Evolutionary conservation across 2,329 filamentous ascomycete species (phyloP).

Genomic region (Ceratocystis cacaofunesta): DNA sequence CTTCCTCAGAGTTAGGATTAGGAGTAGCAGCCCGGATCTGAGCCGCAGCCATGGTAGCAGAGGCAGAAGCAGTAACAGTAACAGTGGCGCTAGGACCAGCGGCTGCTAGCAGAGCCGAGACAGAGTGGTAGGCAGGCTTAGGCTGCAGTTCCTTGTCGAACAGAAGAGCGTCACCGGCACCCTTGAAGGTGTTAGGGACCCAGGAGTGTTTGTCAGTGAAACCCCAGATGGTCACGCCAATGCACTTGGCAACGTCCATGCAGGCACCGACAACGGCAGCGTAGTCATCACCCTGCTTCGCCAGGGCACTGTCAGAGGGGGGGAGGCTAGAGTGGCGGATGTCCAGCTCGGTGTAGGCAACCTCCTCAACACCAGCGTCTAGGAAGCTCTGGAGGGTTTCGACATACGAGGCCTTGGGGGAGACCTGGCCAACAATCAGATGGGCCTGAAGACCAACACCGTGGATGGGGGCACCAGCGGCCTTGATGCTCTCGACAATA

Average conservation of each 20-base stretch:
- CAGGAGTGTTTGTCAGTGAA: slow-evolving; percentile 28
- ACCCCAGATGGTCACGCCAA: slow-evolving; percentile 26
- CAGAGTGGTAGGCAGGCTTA: slow-evolving; percentile 30
- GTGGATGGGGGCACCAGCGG: slow-evolving; percentile 41
- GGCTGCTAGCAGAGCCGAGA: slow-evolving; percentile 25
- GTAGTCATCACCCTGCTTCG: slow-evolving; percentile 23
- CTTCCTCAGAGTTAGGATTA: background rate
- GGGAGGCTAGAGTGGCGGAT: slow-evolving; percentile 28
- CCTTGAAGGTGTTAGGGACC: slow-evolving; percentile 29
- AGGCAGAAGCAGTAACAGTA: slow-evolving; percentile 7
- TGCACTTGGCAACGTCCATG: slow-evolving; percentile 22
- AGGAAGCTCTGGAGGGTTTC: slow-evolving; percentile 31
- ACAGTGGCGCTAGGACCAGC: slow-evolving; percentile 18
- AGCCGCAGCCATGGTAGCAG: slow-evolving; percentile 15
- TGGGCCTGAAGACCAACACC: slow-evolving; percentile 49
- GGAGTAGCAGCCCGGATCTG: slow-evolving; percentile 16
- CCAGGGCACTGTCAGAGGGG: slow-evolving; percentile 21
- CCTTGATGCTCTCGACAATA: slow-evolving; percentile 32
- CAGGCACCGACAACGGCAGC: slow-evolving; percentile 22
- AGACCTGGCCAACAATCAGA: slow-evolving; percentile 40
- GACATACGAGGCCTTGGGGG: slow-evolving; percentile 28
- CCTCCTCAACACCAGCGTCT: slow-evolving; percentile 30
- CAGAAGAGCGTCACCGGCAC: slow-evolving; percentile 28
- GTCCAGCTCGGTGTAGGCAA: slow-evolving; percentile 41
- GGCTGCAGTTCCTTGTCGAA: slow-evolving; percentile 30